Evolutionary conservation across 805 yeast genomes (phyloP), one percentile per base, ranked within the genome.

Genomic region (Jamesozyma spencerorum): DNA sequence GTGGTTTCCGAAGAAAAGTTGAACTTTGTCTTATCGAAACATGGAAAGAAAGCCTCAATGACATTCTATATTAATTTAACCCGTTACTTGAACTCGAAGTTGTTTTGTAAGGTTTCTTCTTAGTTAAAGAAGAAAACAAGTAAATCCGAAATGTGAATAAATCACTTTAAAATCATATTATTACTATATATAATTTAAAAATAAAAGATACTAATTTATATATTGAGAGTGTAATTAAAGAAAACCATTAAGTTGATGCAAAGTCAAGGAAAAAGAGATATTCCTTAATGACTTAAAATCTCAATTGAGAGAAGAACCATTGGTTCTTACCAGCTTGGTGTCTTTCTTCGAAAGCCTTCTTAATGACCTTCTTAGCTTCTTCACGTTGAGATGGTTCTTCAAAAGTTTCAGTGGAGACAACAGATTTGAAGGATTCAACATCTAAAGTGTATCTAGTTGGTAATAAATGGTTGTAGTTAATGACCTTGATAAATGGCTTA

Each of bases 291-390:
- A 22, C 53, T 79, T 84, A 85, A 76, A 85, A 85, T 75, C 82
- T 80, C 70, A 85, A 82, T 78, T 92, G 92, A 73, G 95, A 81
- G 88, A 92, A 92, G 81, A 92, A 92, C 98, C 98, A 92, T 77
- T 87, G 88, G 88, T 90, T 90, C 84, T 92, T 87, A 71, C 98
- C 98, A 68, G 96, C 86, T 72, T 85, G 94, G 80, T 90, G 95
- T 81, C 87, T 86, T 77, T 90, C 95, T 78, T 92, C 98, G 68
- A 92, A 90, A 69, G 95, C 95, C 81, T 88, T 85, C 85, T 86
- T 92, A 72, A 92, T 86, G 68, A 81, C 88, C 80, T 92, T 90
- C 85, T 88, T 92, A 68, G 97, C 97, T 71, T 90, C 97, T 74
- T 81, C 94, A 71, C 94, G 84, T 75, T 88, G 96, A 55, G 97